Percentiles rank a stretch among this genome's conserved stretches.
These are phyloP conservation scores for Aurantiochytrium sp. DNA, from an alignment of 108 stramenopile species.

Conservation along the genomic window DNA sequence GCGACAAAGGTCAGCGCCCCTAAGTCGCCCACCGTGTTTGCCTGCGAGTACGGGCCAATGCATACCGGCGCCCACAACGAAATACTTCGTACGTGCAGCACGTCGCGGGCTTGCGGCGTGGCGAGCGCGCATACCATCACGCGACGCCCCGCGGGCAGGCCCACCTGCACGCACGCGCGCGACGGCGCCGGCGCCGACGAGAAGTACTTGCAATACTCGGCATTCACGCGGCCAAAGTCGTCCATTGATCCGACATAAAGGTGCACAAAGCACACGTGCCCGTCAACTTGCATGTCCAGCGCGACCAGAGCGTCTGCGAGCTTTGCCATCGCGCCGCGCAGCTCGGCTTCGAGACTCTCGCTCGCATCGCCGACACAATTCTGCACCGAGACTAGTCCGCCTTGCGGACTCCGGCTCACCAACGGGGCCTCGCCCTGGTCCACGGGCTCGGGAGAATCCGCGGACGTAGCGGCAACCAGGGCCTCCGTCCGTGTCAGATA, in stretches of 20 bases:
- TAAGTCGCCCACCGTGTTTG: slow-evolving; percentile 70
- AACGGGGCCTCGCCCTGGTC: not conserved
- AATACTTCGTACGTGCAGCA: slow-evolving; percentile 87
- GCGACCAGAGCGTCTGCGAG: not conserved
- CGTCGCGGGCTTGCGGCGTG: slow-evolving; percentile 57
- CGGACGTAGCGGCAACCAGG: not conserved
- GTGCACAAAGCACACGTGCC: slow-evolving; percentile 83
- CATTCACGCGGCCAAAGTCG: slow-evolving; percentile 81
- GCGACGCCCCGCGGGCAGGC: slow-evolving; percentile 58
- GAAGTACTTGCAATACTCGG: slow-evolving; percentile 75
- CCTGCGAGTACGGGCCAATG: slow-evolving; percentile 97
- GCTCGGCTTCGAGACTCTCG: slow-evolving; percentile 28
- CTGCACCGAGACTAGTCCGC: not conserved
- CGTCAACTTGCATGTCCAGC: slow-evolving; percentile 42
- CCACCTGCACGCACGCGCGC: slow-evolving; percentile 72
- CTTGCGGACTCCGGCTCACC: not conserved
- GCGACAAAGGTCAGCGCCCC: slow-evolving; percentile 70
- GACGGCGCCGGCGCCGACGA: slow-evolving; percentile 69
- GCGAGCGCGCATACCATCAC: not conserved
- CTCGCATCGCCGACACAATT: not conserved
- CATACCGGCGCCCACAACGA: slow-evolving; percentile 94
- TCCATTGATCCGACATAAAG: slow-evolving; percentile 81
- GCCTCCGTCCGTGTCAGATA: not conserved
- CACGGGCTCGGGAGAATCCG: not conserved
- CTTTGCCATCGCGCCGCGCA: not conserved